Evolutionary conservation across 768 basidiomycete genomes (phyloP).

Genomic region (Brasilioporus rufonigricans): DNA sequence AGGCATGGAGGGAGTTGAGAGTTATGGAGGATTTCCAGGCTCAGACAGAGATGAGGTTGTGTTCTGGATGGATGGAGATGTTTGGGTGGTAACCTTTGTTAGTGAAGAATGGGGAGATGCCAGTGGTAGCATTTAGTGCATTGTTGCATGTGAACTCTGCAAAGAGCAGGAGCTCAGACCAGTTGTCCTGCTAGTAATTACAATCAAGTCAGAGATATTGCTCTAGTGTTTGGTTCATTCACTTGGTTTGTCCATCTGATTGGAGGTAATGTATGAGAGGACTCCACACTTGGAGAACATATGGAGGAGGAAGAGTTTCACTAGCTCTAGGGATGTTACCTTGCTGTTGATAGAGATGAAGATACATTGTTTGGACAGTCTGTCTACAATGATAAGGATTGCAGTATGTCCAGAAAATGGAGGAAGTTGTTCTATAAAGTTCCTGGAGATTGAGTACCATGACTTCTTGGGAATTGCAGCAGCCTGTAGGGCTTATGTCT

Average conservation of each 20-base stretch:
- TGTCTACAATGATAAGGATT: background rate
- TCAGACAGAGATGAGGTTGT: background rate
- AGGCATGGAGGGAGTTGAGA: background rate
- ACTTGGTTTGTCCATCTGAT: background rate
- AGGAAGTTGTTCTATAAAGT: background rate
- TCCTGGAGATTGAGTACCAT: background rate
- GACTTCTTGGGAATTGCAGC: background rate
- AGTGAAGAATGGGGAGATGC: background rate
- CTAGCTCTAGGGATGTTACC: background rate
- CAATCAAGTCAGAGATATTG: background rate
- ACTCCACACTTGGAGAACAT: background rate
- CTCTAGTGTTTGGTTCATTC: background rate
- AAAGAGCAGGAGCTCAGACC: background rate
- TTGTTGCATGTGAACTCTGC: background rate
- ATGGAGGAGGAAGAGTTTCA: background rate
- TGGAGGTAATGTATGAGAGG: background rate
- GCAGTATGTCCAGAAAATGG: background rate
- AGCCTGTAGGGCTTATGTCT: background rate
- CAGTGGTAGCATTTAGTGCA: background rate
- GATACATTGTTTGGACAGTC: background rate
- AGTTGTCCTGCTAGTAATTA: conserved; percentile 7
- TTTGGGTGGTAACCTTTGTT: background rate
- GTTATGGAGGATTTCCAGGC: background rate
- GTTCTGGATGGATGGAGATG: background rate
- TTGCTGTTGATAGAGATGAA: background rate